Percentiles rank a stretch among this genome's conserved stretches.
phyloP scores from a whole-genome alignment of 192 early-diverging fungal genomes.

The Kappamyces sp. region DNA sequence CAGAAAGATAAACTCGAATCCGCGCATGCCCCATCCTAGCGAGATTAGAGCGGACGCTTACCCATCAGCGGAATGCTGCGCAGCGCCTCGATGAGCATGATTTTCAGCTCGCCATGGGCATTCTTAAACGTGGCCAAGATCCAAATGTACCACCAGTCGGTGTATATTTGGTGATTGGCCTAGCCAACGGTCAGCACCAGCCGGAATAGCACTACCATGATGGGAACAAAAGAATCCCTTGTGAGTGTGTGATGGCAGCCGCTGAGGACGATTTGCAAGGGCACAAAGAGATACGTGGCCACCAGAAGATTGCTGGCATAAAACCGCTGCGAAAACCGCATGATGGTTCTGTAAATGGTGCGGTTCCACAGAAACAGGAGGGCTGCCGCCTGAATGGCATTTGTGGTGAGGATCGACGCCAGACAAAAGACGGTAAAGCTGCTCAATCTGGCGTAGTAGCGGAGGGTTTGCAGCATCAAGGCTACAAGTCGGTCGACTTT shows the following conservation, averaged over 20 bases:
- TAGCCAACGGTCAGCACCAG: too few relatives aligned
- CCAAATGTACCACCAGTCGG: constrained; percentile 17
- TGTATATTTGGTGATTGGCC: constrained; percentile 40
- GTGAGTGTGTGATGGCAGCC: constrained; percentile 28
- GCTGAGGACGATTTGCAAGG: constrained; percentile 33
- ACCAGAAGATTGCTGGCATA: too few relatives aligned
- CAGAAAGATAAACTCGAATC: constrained; percentile 91
- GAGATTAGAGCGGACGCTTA: too few relatives aligned
- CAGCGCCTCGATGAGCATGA: constrained; percentile 81
- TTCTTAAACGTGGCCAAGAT: constrained; percentile 17
- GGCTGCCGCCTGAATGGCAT: background rate
- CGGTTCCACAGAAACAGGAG: background rate
- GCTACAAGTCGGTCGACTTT: background rate
- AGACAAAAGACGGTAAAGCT: too few relatives aligned
- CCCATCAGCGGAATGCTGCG: constrained; percentile 63
- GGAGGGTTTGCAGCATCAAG: background rate
- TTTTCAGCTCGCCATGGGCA: constrained; percentile 79
- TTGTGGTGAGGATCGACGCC: too few relatives aligned
- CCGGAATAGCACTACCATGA: too few relatives aligned
- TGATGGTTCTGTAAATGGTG: too few relatives aligned
- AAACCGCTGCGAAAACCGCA: too few relatives aligned
- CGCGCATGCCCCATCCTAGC: constrained; percentile 59
- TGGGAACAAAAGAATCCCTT: constrained; percentile 6
- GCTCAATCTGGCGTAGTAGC: background rate
- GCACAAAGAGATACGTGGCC: constrained; percentile 26